These are phyloP conservation scores for Geotrichum australiense DNA, from an alignment of 1,139 yeast genomes.

Conservation along the genomic window DNA sequence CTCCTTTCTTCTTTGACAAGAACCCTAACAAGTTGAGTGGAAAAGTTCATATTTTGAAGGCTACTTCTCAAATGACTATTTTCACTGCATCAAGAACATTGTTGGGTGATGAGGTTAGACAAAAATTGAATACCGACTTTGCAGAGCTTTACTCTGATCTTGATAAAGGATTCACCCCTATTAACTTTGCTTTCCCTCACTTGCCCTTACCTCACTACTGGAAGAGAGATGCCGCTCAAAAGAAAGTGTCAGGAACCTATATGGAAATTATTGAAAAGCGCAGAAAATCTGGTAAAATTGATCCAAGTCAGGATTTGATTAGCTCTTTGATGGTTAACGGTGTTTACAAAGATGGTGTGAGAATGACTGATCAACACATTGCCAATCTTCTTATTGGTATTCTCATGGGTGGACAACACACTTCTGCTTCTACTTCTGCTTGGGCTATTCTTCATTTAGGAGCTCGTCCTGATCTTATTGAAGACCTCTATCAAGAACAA, in stretches of 20 bases:
- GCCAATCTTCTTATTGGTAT: slow-evolving; percentile 92
- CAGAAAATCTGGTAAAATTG: slow-evolving; percentile 59
- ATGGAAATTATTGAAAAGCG: slow-evolving; percentile 69
- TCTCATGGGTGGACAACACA: slow-evolving; percentile 99
- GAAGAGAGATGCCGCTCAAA: slow-evolving; percentile 83
- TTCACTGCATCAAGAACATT: slow-evolving; percentile 92
- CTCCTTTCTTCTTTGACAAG: slow-evolving; percentile 39
- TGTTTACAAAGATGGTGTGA: slow-evolving; percentile 85
- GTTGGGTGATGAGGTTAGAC: slow-evolving; percentile 87
- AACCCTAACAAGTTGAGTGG: slow-evolving; percentile 40
- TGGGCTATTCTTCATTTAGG: slow-evolving; percentile 92
- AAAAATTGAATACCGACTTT: slow-evolving; percentile 71
- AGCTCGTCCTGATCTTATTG: slow-evolving; percentile 75
- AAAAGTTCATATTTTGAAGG: slow-evolving; percentile 60
- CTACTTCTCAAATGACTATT: slow-evolving; percentile 93
- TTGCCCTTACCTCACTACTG: slow-evolving; percentile 83
- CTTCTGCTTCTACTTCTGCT: slow-evolving; percentile 92
- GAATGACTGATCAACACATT: slow-evolving; percentile 92
- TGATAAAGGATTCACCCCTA: slow-evolving; percentile 94
- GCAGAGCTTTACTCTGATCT: slow-evolving; percentile 84
- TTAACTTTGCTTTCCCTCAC: slow-evolving; percentile 91
- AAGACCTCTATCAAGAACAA: slow-evolving; percentile 71
- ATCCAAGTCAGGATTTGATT: slow-evolving; percentile 79
- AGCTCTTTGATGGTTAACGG: slow-evolving; percentile 79
- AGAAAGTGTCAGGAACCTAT: slow-evolving; percentile 70